Base-by-base conservation (phyloP, 495 filamentous ascomycete genomes). In the Aspergillus panamensis region DNA sequence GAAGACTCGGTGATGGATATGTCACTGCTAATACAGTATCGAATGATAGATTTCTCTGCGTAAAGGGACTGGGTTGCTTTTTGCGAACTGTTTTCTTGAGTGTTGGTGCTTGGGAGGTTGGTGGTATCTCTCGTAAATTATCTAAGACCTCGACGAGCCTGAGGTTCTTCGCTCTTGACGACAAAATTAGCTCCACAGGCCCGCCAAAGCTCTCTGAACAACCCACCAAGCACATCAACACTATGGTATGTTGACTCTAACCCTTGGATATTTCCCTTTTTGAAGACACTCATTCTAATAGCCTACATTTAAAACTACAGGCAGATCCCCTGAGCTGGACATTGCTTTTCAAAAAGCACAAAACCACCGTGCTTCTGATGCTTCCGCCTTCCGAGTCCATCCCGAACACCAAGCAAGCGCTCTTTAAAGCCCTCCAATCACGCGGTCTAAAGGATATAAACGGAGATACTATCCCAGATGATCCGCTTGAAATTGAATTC, bases 291-390 rank as follows among this genome's bases (percentile, higher is more conserved):
- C 48, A 16, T 42, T 42, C 48, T 59, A 57, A 53, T 48, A 43
- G 21, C 33, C 20, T 48, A 43, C 43, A 21, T 45, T 25, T 13
- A 57, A 59, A 71, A 67, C 55, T 67, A 21, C 69, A 69, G 16
- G 35, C 62, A 42, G 69, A 76, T 53, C 62, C 76, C 14, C 53
- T 67, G 16, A 76, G 82, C 30, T 76, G 83, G 72, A 91, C 89
- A 10, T 69, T 96, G 37, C 82, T 87, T 25, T 84, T 96, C 70
- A 96, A 96, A 64, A 78, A 88, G 71, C 84, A 88, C 70, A 87
- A 83, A 56, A 86, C 84, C 55, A 96, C 89, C 25, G 76, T 96
- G 63, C 79, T 92, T 63, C 77, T 96, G 30, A 83, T 89, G 61
- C 78, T 86, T 30, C 79, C 82, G 37, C 75, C 85, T 3, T 74